Conservation (phyloP, 225 moss, liverwort and hornwort genomes). For the Bryum argenteum region DNA sequence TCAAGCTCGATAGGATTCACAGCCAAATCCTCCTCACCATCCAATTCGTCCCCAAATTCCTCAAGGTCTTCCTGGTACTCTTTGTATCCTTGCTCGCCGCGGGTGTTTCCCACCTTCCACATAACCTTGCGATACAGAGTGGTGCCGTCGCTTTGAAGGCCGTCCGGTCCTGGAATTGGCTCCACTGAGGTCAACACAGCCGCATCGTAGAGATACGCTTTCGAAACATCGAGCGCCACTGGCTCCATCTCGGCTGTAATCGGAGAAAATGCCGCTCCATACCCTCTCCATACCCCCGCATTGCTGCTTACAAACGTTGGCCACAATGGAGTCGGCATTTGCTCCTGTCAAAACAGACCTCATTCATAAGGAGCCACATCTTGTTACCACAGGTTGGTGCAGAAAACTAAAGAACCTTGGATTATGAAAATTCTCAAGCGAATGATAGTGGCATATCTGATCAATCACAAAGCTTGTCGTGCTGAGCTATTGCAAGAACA, state of each 20-base stretch:
- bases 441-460: neutral
- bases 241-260: conserved; percentile 90
- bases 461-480: neutral
- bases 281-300: conserved; percentile 93
- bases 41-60: conserved; percentile 41
- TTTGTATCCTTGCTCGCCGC: conserved; percentile 50
- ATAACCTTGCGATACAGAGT: conserved; percentile 66
- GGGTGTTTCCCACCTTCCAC: conserved; percentile 71
- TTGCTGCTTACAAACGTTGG: conserved; percentile 83
- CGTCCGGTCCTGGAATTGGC: conserved; percentile 55
- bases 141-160: conserved; percentile 35
- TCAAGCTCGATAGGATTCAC: conserved; percentile 56
- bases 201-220: conserved; percentile 76
- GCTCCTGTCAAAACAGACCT: conserved; percentile 57
- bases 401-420: neutral
- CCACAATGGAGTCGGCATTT: conserved; percentile 70
- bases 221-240: conserved; percentile 62
- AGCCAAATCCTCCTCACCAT: conserved; percentile 28
- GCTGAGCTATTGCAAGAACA: neutral
- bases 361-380: neutral
- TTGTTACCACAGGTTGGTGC: neutral
- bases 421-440: neutral
- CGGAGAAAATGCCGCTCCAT: conserved; percentile 85
- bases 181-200: conserved; percentile 70
- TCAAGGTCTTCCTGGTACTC: conserved; percentile 49